A percentile compares a stretch with the other conserved stretches of the same genome.
Conservation (phyloP, 768 basidiomycete species). For the Macrolepiota albuminosa region DNA sequence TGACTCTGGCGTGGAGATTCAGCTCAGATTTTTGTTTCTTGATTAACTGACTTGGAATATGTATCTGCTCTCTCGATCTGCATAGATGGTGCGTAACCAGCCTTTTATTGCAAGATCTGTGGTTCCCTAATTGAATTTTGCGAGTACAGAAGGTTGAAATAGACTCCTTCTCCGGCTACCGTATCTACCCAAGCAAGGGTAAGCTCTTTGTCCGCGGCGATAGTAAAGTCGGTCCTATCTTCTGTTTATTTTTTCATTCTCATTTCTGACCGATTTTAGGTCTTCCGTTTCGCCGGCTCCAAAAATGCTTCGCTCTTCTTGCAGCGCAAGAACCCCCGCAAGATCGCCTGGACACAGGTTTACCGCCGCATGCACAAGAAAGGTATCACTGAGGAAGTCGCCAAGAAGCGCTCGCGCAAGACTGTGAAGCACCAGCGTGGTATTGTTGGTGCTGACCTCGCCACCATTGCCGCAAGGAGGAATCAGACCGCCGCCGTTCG, state of each 20-base stretch:
- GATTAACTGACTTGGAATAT: conserved; percentile 10
- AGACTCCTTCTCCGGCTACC: conserved; percentile 96
- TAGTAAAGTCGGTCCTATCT: conserved; percentile 71
- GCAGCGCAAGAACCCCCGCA: conserved; percentile 99
- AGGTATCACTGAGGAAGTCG: conserved; percentile 98
- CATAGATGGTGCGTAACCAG: conserved; percentile 36
- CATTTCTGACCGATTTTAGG: conserved; percentile 34
- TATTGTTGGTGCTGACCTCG: conserved; percentile 94
- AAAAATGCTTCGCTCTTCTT: conserved; percentile 97
- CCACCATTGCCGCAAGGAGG: conserved; percentile 85
- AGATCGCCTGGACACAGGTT: conserved; percentile 95
- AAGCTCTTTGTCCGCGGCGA: conserved; percentile 93
- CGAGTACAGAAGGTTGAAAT: conserved; percentile 89
- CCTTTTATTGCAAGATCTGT: neutral
- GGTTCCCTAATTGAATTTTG: conserved; percentile 14
- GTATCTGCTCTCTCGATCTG: conserved; percentile 5
- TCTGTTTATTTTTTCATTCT: neutral
- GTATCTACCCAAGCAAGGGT: conserved; percentile 98
- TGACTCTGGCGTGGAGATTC: conserved; percentile 23
- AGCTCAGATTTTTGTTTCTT: conserved; percentile 3
- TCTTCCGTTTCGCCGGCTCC: conserved; percentile 91
- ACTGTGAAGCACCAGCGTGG: conserved; percentile 98
- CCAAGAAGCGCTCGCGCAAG: conserved; percentile 96
- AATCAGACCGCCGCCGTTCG: conserved; percentile 89
- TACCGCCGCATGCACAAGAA: conserved; percentile 99